phyloP scores from a whole-genome alignment of 306 rosid species.

The Lagenaria siceraria region DNA sequence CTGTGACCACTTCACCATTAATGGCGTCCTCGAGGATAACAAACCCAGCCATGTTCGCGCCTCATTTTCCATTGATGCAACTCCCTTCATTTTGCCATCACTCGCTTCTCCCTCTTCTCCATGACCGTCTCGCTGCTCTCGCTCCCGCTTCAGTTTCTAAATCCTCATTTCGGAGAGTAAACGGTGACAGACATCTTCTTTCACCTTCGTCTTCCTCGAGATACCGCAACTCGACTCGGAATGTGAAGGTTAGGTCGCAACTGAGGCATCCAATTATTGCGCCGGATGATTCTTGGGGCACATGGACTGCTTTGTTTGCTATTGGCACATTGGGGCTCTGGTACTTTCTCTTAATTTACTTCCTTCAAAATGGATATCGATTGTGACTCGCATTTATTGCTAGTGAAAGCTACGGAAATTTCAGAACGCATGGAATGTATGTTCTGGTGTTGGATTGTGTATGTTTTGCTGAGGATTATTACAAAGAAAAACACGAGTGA shows the following conservation, averaged over 20 bases:
- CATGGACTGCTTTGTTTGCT: constrained; percentile 28
- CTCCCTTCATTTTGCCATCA: neutral
- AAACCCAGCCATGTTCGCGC: neutral
- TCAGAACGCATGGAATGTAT: no score
- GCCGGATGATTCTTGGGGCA: constrained; percentile 36
- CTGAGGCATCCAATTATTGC: constrained; percentile 22
- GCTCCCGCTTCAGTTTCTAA: neutral
- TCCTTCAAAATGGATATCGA: neutral
- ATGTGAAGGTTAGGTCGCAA: constrained; percentile 15
- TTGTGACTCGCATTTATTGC: neutral
- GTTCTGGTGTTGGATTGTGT: neutral
- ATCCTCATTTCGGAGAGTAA: neutral
- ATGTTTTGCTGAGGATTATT: neutral
- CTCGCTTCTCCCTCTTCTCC: neutral
- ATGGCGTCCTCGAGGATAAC: neutral
- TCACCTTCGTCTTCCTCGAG: neutral
- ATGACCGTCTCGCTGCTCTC: neutral
- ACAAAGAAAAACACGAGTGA: no score
- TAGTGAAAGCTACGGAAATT: neutral
- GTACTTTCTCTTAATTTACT: constrained; percentile 14
- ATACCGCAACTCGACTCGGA: neutral
- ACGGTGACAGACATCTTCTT: neutral
- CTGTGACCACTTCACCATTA: neutral
- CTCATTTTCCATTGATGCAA: neutral
- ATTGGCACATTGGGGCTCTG: constrained; percentile 35